Conservation (phyloP, 768 basidiomycete genomes). For the Suillus bovinus region DNA sequence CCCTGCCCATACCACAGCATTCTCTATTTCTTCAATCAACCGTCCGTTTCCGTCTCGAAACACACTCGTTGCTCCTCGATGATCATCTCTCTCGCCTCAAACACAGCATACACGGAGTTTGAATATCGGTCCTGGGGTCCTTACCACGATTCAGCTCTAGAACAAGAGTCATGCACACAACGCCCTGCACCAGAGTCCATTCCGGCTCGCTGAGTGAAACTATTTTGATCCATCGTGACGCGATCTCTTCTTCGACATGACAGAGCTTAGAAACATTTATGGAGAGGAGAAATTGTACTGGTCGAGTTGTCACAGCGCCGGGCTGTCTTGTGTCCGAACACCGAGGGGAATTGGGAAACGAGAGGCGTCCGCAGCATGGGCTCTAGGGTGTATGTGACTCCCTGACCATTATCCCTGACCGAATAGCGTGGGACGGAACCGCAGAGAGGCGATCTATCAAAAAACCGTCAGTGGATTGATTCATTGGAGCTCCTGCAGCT, state of each 20-base stretch:
- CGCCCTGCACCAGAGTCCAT: neutral
- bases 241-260: neutral
- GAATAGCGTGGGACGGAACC: neutral
- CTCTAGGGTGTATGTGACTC: constrained; percentile 1
- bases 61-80: constrained; percentile 2
- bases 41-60: neutral
- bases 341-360: neutral
- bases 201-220: neutral
- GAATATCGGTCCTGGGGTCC: constrained; percentile 32
- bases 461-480: neutral
- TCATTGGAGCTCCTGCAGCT: neutral
- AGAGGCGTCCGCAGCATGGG: neutral
- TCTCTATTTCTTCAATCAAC: neutral
- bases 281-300: neutral
- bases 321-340: neutral
- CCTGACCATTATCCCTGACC: neutral
- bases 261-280: neutral
- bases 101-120: constrained; percentile 28
- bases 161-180: constrained; percentile 4
- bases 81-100: constrained; percentile 1
- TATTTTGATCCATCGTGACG: neutral
- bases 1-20: neutral
- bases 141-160: neutral
- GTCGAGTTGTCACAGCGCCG: neutral
- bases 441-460: neutral